Base-by-base conservation (phyloP, 495 filamentous ascomycete genomes). In the Sporormia fimetaria region DNA sequence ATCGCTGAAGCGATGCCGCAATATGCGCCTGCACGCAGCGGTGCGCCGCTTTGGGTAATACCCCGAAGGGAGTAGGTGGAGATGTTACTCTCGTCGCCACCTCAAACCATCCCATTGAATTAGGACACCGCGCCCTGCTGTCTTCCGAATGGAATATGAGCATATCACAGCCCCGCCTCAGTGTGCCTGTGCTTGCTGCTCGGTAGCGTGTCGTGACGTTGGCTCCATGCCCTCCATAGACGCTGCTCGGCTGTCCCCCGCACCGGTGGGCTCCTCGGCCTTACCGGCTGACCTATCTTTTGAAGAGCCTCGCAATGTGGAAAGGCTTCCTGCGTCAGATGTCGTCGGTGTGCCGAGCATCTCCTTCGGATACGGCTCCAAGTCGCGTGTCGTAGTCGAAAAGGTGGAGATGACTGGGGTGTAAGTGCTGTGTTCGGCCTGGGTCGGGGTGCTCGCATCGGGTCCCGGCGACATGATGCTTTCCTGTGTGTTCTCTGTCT, bases 321-420 rank as follows among this genome's bases (percentile, higher is more conserved):
- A 15, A 24, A 52, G 47, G 12, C 34, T 21, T 5, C 18, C 21
- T 3, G 24, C 40, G 38, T 54, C 50, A 6, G 44, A 10, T 3
- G 20, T 34, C 9, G 50, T 54, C 11, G 50, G 50, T 4, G 50
- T 54, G 17, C 51, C 47, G 16, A 54, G 44, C 36, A 37, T 43
- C 7, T 51, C 41, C 21, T 75, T 75, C 9, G 78, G 77, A 51
- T 81, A 83, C 3, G 75, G 80, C 42, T 81, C 69, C 3, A 83
- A 64, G 52, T 85, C 80, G 51, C 79, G 78, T 50, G 76, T 80
- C 20, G 76, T 81, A 9, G 80, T 85, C 8, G 80, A 82, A 49
- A 83, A 85, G 9, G 75, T 82, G 21, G 76, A 80, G 25, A 83
- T 71, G 23, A 81, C 60, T 0, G 80, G 78, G 45, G 78, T 52